Evolutionary conservation across 352 stramenopile species (phyloP), one percentile per base, ranked within the genome.

Genomic region (Phytophthora meadii): DNA sequence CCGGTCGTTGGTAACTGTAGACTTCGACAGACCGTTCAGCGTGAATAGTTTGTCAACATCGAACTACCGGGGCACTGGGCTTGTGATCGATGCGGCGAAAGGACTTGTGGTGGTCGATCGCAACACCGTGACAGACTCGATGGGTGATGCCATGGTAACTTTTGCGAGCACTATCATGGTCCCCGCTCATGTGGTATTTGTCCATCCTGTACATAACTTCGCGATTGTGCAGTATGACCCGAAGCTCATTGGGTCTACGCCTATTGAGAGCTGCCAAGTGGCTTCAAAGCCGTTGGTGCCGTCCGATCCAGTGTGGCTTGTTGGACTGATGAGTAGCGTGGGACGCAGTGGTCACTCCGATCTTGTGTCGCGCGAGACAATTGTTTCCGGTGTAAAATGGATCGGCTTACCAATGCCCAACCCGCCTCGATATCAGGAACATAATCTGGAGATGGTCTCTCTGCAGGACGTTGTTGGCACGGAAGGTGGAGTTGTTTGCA

Each of bases 141-240:
- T 97, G 27, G 89, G 90, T 27, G 90, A 97, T 63, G 84, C 88
- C 14, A 92, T 90, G 74, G 85, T 98, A 15, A 96, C 92, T 10
- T 95, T 98, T 59, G 91, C 89, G 1, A 95, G 87, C 62, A 95
- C 88, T n/a, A 89, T 95, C 14, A 89, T 97, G 60, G 84, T 95
- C 10, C 88, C 90, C 0, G 91, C 85, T 9, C 79, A 89, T 17
- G 87, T 97, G 1, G 76, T 97, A n/a, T 97, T 98, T 53, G 88
- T 97, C 1, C 93, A 98, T 60, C 93, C 93, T 5, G 83, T 97
- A 56, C 91, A 98, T 74, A 98, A 98, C 67, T 97, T 98, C 56
- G 87, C 88, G 7, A 94, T 98, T 56, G 83, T 98, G 14, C 87
- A 96, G 69, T 97, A 97, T 67, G 89, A 98, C 61, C 86, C 90